Conservation (phyloP, 179 eudicot species). For the Beta lomatogona region DNA sequence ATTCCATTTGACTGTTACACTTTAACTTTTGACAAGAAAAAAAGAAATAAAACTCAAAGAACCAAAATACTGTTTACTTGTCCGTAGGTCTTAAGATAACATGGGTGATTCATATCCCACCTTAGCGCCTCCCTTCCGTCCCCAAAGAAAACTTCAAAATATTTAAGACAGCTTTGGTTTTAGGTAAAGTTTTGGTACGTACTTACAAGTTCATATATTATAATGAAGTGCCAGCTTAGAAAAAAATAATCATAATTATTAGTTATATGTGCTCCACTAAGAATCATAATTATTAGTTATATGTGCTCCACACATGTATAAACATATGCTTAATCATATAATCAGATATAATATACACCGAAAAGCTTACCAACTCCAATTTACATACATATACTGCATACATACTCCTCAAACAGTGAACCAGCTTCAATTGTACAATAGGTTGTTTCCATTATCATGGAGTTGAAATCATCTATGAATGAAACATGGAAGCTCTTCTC, state of each 20-base stretch:
- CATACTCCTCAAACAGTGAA: background rate
- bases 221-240: too few species aligned
- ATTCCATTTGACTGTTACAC: too few species aligned
- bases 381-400: background rate
- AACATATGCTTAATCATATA: background rate
- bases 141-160: too few species aligned
- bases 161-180: too few species aligned
- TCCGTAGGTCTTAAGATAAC: too few species aligned
- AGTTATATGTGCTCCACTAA: background rate
- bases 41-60: too few species aligned
- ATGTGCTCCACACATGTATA: slow-evolving; percentile 4
- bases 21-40: too few species aligned
- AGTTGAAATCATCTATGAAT: slow-evolving; percentile 35
- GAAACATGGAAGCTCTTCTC: slow-evolving; percentile 43
- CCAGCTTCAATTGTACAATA: background rate
- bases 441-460: slow-evolving; percentile 28
- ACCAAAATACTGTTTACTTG: too few species aligned
- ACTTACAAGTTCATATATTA: too few species aligned
- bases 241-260: background rate
- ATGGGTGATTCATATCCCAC: too few species aligned
- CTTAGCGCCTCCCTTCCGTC: too few species aligned
- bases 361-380: background rate
- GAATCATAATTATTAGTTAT: background rate
- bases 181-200: too few species aligned
- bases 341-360: background rate